A percentile compares a stretch with the other conserved stretches of the same genome.
Evolutionary conservation across 192 early-diverging fungal species (phyloP).

Genomic region (Phycomyces nitens): DNA sequence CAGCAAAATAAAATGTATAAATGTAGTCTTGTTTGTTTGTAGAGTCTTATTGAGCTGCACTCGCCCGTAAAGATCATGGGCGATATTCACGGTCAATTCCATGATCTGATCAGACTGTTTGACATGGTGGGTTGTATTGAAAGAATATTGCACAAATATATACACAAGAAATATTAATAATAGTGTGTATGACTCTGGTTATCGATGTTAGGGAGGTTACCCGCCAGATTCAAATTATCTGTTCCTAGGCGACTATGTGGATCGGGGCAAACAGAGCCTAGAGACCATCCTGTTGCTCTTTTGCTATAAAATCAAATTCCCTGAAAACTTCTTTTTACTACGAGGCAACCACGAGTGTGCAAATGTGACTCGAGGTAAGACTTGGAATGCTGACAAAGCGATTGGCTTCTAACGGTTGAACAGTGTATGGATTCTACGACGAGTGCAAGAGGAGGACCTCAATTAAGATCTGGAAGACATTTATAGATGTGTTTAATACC

Average conservation of each 20-base stretch:
- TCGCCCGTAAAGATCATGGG: conserved; percentile 80
- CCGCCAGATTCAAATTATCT: conserved; percentile 90
- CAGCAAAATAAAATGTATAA: neutral
- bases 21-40: neutral
- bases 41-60: conserved; percentile 66
- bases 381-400: no score
- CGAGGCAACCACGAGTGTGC: conserved; percentile 97
- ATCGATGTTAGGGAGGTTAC: conserved; percentile 62
- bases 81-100: conserved; percentile 95
- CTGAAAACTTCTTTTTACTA: conserved; percentile 94
- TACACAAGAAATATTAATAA: conserved; percentile 8
- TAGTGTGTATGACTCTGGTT: neutral
- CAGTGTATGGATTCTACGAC: conserved; percentile 95
- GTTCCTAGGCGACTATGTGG: conserved; percentile 96
- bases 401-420: neutral
- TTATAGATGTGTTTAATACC: conserved; percentile 89
- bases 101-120: conserved; percentile 88
- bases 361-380: conserved; percentile 82
- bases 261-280: conserved; percentile 91
- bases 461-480: conserved; percentile 86
- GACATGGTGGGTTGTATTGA: conserved; percentile 60
- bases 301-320: conserved; percentile 96
- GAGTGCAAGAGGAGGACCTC: conserved; percentile 90
- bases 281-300: conserved; percentile 94
- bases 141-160: conserved; percentile 1